Percentiles rank a stretch among this genome's conserved stretches.
Evolutionary conservation across 768 basidiomycete genomes (phyloP).

Genomic region (Boletus subcaerulescens): DNA sequence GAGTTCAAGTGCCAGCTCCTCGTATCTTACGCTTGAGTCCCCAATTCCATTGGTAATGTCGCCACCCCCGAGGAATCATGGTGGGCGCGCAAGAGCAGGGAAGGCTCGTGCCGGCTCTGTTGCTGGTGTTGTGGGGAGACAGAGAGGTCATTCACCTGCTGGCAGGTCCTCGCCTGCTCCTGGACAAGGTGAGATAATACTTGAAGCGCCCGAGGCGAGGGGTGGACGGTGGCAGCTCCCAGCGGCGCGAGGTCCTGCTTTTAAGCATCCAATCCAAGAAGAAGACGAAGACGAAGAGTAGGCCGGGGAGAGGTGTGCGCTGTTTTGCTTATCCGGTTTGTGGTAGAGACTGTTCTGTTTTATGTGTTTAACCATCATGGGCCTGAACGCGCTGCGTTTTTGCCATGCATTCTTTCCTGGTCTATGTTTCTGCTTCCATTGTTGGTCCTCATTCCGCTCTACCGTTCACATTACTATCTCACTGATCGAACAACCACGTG

Average conservation of each 20-base stretch:
- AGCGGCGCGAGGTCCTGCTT: conserved; percentile 64
- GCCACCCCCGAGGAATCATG: conserved; percentile 50
- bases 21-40: conserved; percentile 31
- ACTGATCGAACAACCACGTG: conserved; percentile 8
- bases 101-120: conserved; percentile 26
- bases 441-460: not conserved
- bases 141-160: conserved; percentile 58
- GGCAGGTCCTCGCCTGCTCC: conserved; percentile 62
- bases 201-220: conserved; percentile 49
- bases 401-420: conserved; percentile 1
- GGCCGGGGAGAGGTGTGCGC: conserved; percentile 8
- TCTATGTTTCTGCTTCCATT: conserved; percentile 4
- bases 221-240: conserved; percentile 69
- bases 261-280: conserved; percentile 72
- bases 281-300: conserved; percentile 80
- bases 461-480: conserved; percentile 16
- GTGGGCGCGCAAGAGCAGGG: conserved; percentile 36
- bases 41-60: conserved; percentile 43
- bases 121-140: conserved; percentile 29
- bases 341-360: conserved; percentile 6
- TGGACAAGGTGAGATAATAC: conserved; percentile 39
- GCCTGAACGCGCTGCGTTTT: not conserved
- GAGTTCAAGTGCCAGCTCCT: conserved; percentile 23
- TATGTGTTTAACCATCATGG: conserved; percentile 3
- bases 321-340: conserved; percentile 4